phyloP scores from a whole-genome alignment of 2,329 filamentous ascomycete species.

The Penicillium expansum region DNA sequence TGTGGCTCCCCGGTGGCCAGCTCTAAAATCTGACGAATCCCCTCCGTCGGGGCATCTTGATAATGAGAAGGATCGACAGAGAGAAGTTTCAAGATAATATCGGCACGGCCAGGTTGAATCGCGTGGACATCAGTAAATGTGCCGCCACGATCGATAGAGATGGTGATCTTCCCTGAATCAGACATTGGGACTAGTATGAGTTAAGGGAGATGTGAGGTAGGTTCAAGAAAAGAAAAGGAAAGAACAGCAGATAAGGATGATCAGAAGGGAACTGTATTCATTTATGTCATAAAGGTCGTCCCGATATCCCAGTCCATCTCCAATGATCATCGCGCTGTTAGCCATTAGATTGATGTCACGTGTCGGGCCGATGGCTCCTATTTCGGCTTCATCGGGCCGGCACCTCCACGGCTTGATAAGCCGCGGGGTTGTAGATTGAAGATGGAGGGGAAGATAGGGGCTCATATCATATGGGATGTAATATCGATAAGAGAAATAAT shows the following conservation, averaged over 20 bases:
- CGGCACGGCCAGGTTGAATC: constrained; percentile 36
- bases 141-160: constrained; percentile 42
- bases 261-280: constrained; percentile 4
- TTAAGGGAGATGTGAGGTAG: not conserved
- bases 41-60: constrained; percentile 64
- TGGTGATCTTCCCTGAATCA: constrained; percentile 33
- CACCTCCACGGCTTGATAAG: not conserved
- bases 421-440: not conserved
- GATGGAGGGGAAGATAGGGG: not conserved
- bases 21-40: constrained; percentile 69
- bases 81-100: constrained; percentile 42
- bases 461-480: not conserved
- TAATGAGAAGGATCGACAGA: constrained; percentile 43
- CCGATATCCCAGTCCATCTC: not conserved
- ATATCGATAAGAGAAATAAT: not conserved
- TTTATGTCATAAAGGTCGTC: constrained; percentile 3
- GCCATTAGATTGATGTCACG: constrained; percentile 22
- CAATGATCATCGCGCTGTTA: not conserved
- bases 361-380: constrained; percentile 28
- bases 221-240: not conserved
- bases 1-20: constrained; percentile 36
- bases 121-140: constrained; percentile 43
- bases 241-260: not conserved
- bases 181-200: constrained; percentile 20
- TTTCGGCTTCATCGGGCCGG: constrained; percentile 25